phyloP scores from a whole-genome alignment of 805 yeast species.

The Schwanniomyces sp. region DNA sequence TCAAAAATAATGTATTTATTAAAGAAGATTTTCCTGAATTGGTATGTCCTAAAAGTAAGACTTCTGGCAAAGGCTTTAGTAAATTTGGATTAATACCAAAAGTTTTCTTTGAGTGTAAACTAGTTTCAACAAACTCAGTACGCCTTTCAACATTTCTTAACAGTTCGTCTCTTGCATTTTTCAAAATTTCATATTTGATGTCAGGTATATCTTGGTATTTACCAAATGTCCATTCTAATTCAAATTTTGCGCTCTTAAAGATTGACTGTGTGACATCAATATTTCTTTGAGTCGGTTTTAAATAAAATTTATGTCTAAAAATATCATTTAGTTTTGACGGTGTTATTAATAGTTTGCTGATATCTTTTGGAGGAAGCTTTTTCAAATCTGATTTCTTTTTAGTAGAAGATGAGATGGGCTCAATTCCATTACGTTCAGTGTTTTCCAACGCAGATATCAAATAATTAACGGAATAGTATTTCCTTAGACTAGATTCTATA shows the following conservation, averaged over 20 bases:
- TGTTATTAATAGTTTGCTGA: slow-evolving; percentile 13
- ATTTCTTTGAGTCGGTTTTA: slow-evolving; percentile 10
- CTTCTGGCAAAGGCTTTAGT: slow-evolving; percentile 58
- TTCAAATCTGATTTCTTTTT: background rate
- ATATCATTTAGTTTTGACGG: slow-evolving; percentile 20
- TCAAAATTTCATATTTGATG: slow-evolving; percentile 32
- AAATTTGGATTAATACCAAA: slow-evolving; percentile 34
- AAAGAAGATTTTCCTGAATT: slow-evolving; percentile 87
- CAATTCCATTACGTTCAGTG: background rate
- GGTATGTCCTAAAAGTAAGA: slow-evolving; percentile 74
- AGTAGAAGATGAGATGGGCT: background rate
- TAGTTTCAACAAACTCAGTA: slow-evolving; percentile 18
- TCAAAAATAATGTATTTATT: slow-evolving; percentile 58
- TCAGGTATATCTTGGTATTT: slow-evolving; percentile 59
- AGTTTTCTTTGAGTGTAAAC: slow-evolving; percentile 18
- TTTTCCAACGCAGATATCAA: slow-evolving; percentile 6
- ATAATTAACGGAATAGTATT: slow-evolving; percentile 6
- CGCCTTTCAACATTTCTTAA: slow-evolving; percentile 22
- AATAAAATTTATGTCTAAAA: slow-evolving; percentile 17
- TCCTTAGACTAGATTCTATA: background rate
- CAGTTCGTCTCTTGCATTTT: slow-evolving; percentile 13
- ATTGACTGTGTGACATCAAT: slow-evolving; percentile 24
- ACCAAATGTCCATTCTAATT: slow-evolving; percentile 61
- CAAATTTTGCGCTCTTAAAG: slow-evolving; percentile 46
- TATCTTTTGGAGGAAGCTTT: slow-evolving; percentile 3